phyloP scores from a whole-genome alignment of 495 filamentous ascomycete species.

The Aspergillus sparsus region DNA sequence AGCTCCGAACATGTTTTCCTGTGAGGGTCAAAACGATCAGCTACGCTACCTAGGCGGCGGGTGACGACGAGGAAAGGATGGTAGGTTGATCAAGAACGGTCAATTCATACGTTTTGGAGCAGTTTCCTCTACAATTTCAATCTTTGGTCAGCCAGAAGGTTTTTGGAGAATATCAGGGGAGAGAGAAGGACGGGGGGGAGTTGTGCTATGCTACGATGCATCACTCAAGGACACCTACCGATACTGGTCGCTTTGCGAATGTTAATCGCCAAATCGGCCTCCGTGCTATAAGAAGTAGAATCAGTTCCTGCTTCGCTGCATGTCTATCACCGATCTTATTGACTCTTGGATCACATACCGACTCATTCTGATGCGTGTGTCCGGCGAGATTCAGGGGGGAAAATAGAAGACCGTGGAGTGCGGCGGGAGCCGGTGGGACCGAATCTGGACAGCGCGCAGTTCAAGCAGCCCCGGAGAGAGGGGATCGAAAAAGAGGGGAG shows the following conservation, averaged over 20 bases:
- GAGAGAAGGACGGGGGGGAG: background rate
- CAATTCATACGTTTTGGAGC: conserved; percentile 79
- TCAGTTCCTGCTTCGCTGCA: conserved; percentile 13
- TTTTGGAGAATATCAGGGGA: background rate
- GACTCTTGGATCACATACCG: conserved; percentile 37
- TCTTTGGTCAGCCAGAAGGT: conserved; percentile 31
- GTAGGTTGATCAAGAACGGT: background rate
- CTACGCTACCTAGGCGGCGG: background rate
- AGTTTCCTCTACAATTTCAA: conserved; percentile 68
- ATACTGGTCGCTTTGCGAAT: conserved; percentile 96
- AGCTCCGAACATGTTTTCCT: conserved; percentile 96
- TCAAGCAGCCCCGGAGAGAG: conserved; percentile 7
- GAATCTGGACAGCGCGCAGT: conserved; percentile 31
- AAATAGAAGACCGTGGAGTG: conserved; percentile 21
- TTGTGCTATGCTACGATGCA: background rate
- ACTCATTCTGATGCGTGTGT: conserved; percentile 42
- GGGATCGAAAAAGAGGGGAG: conserved; percentile 24
- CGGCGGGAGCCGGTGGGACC: conserved; percentile 27
- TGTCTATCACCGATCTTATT: background rate
- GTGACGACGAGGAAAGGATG: background rate
- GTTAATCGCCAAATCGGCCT: conserved; percentile 90
- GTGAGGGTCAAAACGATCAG: conserved; percentile 15
- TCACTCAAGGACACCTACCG: conserved; percentile 44
- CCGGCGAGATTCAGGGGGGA: conserved; percentile 27
- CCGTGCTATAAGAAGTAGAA: conserved; percentile 60